Evolutionary conservation across 345 rosid genomes (phyloP).

Genomic region (Populus simonii): DNA sequence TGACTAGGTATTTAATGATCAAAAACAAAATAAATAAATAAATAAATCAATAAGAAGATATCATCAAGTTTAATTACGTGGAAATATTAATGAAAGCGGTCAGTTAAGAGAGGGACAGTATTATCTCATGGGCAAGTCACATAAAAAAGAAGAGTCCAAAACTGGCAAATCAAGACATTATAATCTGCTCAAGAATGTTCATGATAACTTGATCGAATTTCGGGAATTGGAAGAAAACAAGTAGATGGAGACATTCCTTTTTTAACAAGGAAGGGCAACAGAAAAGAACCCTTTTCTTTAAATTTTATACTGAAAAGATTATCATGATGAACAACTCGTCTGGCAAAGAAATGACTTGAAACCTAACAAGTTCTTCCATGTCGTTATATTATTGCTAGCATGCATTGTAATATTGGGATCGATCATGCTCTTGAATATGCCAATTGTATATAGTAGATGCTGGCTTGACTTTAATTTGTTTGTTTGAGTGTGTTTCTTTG

Average conservation of each 20-base stretch:
- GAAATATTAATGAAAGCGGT: neutral
- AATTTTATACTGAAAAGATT: neutral
- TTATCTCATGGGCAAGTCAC: neutral
- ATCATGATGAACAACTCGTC: neutral
- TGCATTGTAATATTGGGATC: neutral
- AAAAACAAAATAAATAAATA: neutral
- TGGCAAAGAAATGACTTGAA: neutral
- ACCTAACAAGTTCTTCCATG: neutral
- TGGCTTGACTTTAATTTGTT: neutral
- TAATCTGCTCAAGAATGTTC: neutral
- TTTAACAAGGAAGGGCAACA: neutral
- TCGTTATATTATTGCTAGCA: neutral
- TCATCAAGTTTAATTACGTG: neutral
- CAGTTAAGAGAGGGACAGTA: neutral
- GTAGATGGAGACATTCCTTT: conserved; percentile 24
- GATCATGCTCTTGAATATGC: neutral
- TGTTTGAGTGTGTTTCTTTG: neutral
- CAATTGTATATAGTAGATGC: neutral
- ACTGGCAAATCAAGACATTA: conserved; percentile 10
- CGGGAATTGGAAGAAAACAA: conserved; percentile 25
- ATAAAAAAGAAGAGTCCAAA: conserved; percentile 1
- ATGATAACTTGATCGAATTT: conserved; percentile 2
- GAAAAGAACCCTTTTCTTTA: neutral
- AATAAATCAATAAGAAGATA: neutral
- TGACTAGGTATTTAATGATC: neutral